These are phyloP conservation scores for Chlorociboria aeruginascens DNA, from an alignment of 495 filamentous ascomycete species.

Conservation along the genomic window DNA sequence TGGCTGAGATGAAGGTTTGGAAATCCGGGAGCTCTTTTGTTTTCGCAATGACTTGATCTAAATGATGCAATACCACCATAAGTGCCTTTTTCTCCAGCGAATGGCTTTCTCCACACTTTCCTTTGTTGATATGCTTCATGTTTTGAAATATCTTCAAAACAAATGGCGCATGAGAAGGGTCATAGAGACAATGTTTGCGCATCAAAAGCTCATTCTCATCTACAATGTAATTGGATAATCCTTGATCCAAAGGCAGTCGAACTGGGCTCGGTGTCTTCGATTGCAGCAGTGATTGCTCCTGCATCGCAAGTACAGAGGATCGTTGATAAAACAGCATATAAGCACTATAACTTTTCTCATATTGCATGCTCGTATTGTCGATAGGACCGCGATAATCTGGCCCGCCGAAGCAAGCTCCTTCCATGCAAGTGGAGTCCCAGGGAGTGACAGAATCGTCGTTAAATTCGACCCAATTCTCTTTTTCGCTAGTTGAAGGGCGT, in stretches of 20 bases:
- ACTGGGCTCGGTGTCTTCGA: conserved; percentile 32
- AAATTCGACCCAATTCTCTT: conserved; percentile 72
- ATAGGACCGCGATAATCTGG: conserved; percentile 36
- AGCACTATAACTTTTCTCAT: conserved; percentile 67
- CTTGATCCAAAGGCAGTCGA: conserved; percentile 40
- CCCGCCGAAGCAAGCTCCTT: conserved; percentile 72
- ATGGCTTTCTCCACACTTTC: conserved; percentile 35
- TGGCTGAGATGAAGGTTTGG: conserved; percentile 37
- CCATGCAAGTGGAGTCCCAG: conserved; percentile 66
- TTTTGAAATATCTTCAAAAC: conserved; percentile 44
- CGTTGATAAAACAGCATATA: conserved; percentile 98
- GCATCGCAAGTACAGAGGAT: conserved; percentile 46
- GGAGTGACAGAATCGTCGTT: conserved; percentile 73
- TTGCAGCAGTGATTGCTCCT: conserved; percentile 27
- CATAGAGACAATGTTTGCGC: conserved; percentile 70
- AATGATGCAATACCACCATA: conserved; percentile 55
- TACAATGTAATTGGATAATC: conserved; percentile 48
- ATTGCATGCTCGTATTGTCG: conserved; percentile 31
- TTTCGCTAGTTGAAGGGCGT: conserved; percentile 42
- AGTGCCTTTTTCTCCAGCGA: conserved; percentile 47
- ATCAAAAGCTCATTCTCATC: conserved; percentile 63
- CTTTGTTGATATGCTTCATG: conserved; percentile 28
- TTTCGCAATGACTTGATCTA: conserved; percentile 69
- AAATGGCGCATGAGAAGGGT: conserved; percentile 59
- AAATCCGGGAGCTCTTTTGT: conserved; percentile 58